Evolutionary conservation across 352 stramenopile genomes (phyloP).

Genomic region (Aphanomyces cochlioides): DNA sequence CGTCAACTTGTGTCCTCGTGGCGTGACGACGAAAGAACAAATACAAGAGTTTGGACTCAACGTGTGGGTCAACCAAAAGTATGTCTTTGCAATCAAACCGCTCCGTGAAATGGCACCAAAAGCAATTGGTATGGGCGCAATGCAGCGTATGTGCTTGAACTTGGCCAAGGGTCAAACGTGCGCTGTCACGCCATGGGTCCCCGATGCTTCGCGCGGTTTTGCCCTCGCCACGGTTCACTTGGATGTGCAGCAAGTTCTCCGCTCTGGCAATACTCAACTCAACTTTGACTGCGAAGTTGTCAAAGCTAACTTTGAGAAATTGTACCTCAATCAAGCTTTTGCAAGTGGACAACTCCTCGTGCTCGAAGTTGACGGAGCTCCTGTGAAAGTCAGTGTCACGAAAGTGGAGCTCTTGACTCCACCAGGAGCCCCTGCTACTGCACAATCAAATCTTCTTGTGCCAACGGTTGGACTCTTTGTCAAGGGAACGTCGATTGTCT

Average conservation of each 20-base stretch:
- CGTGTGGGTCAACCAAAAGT: slow-evolving; percentile 80
- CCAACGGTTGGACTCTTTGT: slow-evolving; percentile 25
- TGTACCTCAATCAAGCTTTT: slow-evolving; percentile 76
- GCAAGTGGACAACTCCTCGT: slow-evolving; percentile 67
- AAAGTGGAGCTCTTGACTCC: slow-evolving; percentile 26
- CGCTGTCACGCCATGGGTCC: slow-evolving; percentile 61
- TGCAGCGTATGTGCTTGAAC: slow-evolving; percentile 75
- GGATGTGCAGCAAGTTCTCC: slow-evolving; percentile 76
- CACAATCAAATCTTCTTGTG: slow-evolving; percentile 6
- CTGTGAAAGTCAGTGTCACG: slow-evolving; percentile 22
- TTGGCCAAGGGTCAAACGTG: slow-evolving; percentile 63
- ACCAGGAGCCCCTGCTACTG: background rate
- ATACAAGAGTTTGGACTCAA: slow-evolving; percentile 70
- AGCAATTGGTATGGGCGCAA: slow-evolving; percentile 60
- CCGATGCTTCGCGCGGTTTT: slow-evolving; percentile 38
- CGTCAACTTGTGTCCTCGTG: slow-evolving; percentile 54
- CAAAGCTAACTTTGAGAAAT: slow-evolving; percentile 60
- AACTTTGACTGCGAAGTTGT: slow-evolving; percentile 71
- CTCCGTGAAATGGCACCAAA: slow-evolving; percentile 59
- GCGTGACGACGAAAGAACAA: slow-evolving; percentile 65
- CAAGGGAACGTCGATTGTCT: slow-evolving; percentile 42
- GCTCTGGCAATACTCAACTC: slow-evolving; percentile 48
- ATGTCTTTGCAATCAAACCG: slow-evolving; percentile 70
- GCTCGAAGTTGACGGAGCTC: slow-evolving; percentile 56
- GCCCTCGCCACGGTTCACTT: slow-evolving; percentile 72